A percentile compares a stretch with the other conserved stretches of the same genome.
Conservation (phyloP, 2,329 filamentous ascomycete species). For the Trichophyton equinum region DNA sequence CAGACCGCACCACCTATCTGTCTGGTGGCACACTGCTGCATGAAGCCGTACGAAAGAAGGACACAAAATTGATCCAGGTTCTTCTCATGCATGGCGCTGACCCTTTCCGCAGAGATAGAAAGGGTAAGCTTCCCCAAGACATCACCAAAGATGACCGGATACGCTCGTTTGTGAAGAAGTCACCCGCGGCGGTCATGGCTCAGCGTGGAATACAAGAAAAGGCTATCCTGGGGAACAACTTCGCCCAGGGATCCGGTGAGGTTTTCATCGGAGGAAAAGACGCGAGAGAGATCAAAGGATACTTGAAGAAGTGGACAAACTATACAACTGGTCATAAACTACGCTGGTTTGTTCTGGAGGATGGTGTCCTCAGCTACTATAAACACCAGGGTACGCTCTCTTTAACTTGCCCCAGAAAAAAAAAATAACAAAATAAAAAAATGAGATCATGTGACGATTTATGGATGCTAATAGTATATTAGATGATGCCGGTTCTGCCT, state of each 20-base stretch:
- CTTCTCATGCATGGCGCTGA: slow-evolving; percentile 88
- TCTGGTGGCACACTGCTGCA: slow-evolving; percentile 86
- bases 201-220: slow-evolving; percentile 95
- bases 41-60: slow-evolving; percentile 79
- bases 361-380: slow-evolving; percentile 95
- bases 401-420: background rate
- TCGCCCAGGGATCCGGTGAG: slow-evolving; percentile 42
- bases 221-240: slow-evolving; percentile 71
- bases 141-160: slow-evolving; percentile 91
- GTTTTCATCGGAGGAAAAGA: slow-evolving; percentile 60
- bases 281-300: slow-evolving; percentile 92
- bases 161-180: slow-evolving; percentile 78
- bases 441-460: background rate
- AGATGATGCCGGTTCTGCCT: slow-evolving; percentile 90
- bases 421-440: too few relatives aligned
- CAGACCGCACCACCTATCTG: slow-evolving; percentile 63
- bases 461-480: slow-evolving; percentile 3
- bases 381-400: slow-evolving; percentile 62
- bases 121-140: slow-evolving; percentile 89
- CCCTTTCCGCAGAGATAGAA: slow-evolving; percentile 87
- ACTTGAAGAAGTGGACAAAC: slow-evolving; percentile 99
- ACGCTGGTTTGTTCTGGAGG: slow-evolving; percentile 94
- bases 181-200: slow-evolving; percentile 83
- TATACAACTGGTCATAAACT: slow-evolving; percentile 95
- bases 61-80: slow-evolving; percentile 77